These are phyloP conservation scores for Capsicum pubescens DNA, from an alignment of 257 asterid species.

Conservation along the genomic window DNA sequence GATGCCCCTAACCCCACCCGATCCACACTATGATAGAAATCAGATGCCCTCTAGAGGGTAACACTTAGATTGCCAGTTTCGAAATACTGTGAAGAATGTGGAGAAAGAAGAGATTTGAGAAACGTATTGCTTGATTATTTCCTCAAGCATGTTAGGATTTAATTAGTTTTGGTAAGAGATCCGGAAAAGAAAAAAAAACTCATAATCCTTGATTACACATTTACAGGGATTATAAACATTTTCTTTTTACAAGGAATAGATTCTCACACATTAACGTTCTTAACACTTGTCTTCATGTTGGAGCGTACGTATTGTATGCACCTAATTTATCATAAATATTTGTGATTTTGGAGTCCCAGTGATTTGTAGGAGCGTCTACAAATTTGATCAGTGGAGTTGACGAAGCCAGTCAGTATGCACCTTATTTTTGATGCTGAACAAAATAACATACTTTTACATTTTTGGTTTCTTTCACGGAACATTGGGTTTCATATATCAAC, in stretches of 20 bases:
- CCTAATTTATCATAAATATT: background rate
- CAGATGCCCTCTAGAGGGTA: slow-evolving; percentile 7
- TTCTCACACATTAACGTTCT: background rate
- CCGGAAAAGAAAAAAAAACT: background rate
- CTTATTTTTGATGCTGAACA: background rate
- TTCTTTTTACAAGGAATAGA: background rate
- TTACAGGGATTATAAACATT: slow-evolving; percentile 3
- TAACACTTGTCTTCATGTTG: background rate
- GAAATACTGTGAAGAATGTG: background rate
- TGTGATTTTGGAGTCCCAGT: background rate
- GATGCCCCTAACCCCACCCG: too few relatives aligned
- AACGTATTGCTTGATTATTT: background rate
- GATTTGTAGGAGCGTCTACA: background rate
- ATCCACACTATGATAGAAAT: background rate
- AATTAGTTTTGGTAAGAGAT: background rate
- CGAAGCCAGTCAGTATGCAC: background rate
- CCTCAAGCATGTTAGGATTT: slow-evolving; percentile 13
- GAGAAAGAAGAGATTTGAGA: slow-evolving; percentile 6
- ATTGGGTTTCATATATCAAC: background rate
- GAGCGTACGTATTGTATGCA: background rate
- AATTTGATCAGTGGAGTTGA: background rate
- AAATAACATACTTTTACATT: background rate
- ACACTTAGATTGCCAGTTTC: background rate
- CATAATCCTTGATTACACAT: background rate
- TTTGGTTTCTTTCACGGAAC: background rate